phyloP scores from a whole-genome alignment of 2,329 filamentous ascomycete genomes.

The Xylariaceae sp. region DNA sequence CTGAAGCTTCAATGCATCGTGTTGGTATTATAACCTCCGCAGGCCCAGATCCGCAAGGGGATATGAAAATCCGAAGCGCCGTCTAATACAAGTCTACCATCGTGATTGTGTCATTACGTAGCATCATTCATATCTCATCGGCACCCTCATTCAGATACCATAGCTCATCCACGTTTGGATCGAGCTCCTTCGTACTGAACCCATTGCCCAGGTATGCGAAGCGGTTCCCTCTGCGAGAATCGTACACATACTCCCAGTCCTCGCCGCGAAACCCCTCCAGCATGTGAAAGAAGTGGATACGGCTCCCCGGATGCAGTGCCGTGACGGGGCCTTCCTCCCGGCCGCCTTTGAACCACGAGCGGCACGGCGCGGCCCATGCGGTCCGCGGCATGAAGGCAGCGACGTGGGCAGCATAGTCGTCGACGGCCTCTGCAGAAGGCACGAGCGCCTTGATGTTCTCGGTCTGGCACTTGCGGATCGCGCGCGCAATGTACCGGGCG shows the following conservation, averaged over 20 bases:
- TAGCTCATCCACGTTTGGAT: conserved; percentile 31
- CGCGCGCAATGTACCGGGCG: conserved; percentile 45
- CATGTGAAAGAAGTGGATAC: conserved; percentile 51
- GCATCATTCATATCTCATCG: neutral
- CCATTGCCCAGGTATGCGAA: conserved; percentile 52
- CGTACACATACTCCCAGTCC: conserved; percentile 49
- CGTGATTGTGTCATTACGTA: too few relatives aligned
- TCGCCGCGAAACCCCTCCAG: conserved; percentile 45
- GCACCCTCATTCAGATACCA: conserved; percentile 36
- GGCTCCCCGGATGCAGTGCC: conserved; percentile 46
- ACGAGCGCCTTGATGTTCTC: conserved; percentile 44
- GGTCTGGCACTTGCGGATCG: conserved; percentile 45
- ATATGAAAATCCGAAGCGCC: too few relatives aligned
- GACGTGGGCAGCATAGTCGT: conserved; percentile 47
- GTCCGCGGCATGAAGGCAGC: conserved; percentile 49
- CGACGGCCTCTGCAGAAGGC: conserved; percentile 41
- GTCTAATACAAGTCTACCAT: too few relatives aligned
- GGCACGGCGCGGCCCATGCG: conserved; percentile 42
- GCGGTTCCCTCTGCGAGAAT: conserved; percentile 35
- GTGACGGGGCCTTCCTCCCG: conserved; percentile 39
- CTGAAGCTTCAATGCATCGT: too few relatives aligned
- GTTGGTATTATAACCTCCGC: too few relatives aligned
- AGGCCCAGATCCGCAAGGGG: too few relatives aligned
- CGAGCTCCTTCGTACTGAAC: conserved; percentile 43
- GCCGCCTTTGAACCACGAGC: conserved; percentile 50